Evolutionary conservation across 2,329 filamentous ascomycete species (phyloP), one percentile per base, ranked within the genome.

Genomic region (Geosmithia flava): DNA sequence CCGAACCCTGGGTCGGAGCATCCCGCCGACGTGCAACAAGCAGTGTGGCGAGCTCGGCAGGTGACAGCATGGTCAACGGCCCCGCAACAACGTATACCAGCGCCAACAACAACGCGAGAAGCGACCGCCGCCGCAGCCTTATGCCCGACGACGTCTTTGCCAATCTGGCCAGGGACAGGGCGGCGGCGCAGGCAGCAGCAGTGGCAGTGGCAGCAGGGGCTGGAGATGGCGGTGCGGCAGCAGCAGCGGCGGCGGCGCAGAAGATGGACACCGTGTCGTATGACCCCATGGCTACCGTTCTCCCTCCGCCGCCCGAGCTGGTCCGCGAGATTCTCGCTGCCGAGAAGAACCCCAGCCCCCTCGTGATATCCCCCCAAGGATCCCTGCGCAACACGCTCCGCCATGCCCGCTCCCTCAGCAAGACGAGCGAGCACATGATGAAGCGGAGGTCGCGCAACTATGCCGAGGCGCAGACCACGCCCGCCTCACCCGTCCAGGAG

Each of bases 11-110:
- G 33, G 16, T 7, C 39, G 74, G 70, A 49, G 64, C 64, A 40
- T 70, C 73, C 47, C 68, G 81, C 46, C 70, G 69, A 47, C 69
- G 79, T 52, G 78, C 80, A 42, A 64, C 72, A 20, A 82, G 83
- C 61, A 83, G 76, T 53, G 77, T 73, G 44, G 77, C 79, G 43
- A 86, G 80, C 62, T 85, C 80, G 47, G 71, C 70, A 1, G 76
- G 74, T 17, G 80, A 82, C 45, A 71, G 71, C 49, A 63, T 74
- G 52, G 59, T 62, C 47, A 64, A 62, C 49, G 66, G 56, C 40
- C 62, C 64, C 42, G 68, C 71, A 23, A 74, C 77, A 64, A 64
- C 76, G 3, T 44, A 50, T 60, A 57, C 75, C 62, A 8, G 23
- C 23, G 8, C 23, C 23, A 27, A 27, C 23, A 56, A 81, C 66